A percentile compares a stretch with the other conserved stretches of the same genome.
Evolutionary conservation across 495 filamentous ascomycete genomes (phyloP).

Genomic region (Aspergillus mulundensis): DNA sequence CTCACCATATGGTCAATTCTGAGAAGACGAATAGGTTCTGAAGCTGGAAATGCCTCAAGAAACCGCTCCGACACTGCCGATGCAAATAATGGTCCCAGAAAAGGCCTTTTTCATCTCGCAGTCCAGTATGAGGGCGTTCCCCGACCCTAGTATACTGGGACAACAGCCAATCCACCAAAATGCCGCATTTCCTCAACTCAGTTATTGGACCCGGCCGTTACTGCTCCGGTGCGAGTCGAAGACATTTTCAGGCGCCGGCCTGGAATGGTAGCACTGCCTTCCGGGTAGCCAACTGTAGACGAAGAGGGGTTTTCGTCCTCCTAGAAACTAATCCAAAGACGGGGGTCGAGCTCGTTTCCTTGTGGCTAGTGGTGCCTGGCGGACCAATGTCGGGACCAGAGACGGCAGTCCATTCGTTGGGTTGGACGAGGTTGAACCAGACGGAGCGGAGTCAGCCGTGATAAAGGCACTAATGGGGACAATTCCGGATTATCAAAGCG

Average conservation of each 20-base stretch:
- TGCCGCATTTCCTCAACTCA: background rate
- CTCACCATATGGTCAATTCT: no score
- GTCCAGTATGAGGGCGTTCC: background rate
- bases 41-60: no score
- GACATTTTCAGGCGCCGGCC: background rate
- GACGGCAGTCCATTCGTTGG: background rate
- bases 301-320: background rate
- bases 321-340: background rate
- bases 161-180: background rate
- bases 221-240: conserved; percentile 3
- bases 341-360: background rate
- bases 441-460: conserved; percentile 10
- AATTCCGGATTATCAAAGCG: background rate
- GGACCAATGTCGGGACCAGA: conserved; percentile 1
- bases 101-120: no score
- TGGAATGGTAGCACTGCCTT: background rate
- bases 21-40: no score
- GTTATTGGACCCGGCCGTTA: conserved; percentile 1
- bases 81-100: background rate
- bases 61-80: background rate
- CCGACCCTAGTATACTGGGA: background rate
- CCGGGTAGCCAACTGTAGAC: background rate
- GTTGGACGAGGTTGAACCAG: background rate
- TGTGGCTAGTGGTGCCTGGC: conserved; percentile 2
- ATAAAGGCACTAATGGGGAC: background rate